Conservation (phyloP, 306 rosid species). For the Trifolium repens region DNA sequence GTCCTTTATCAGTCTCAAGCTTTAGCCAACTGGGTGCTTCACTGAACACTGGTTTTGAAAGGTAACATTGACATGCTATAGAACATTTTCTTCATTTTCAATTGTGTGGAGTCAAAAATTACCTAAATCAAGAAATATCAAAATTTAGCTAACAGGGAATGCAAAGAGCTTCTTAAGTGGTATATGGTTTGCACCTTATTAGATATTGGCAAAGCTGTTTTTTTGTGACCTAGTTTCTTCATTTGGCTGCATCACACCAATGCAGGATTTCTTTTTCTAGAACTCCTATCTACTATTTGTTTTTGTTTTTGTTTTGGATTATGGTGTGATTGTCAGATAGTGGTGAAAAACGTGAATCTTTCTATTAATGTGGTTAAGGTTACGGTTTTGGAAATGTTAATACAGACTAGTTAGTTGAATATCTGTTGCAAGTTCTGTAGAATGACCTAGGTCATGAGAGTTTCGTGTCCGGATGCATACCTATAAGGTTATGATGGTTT, state of each 20-base stretch:
- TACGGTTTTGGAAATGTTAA: slow-evolving; percentile 16
- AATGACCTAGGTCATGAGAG: slow-evolving; percentile 27
- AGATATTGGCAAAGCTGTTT: slow-evolving; percentile 14
- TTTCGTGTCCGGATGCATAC: slow-evolving; percentile 23
- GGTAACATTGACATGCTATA: slow-evolving; percentile 44
- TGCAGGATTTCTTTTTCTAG: slow-evolving; percentile 8
- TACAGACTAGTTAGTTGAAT: slow-evolving; percentile 22
- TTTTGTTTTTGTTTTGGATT: slow-evolving; percentile 18
- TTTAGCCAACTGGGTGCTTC: slow-evolving; percentile 80
- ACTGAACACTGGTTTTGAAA: slow-evolving; percentile 56
- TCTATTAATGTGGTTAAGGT: slow-evolving; percentile 20
- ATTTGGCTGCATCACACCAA: slow-evolving; percentile 25
- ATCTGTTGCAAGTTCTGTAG: slow-evolving; percentile 30
- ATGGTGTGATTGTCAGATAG: slow-evolving; percentile 24
- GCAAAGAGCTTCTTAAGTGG: slow-evolving; percentile 16
- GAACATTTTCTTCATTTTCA: slow-evolving; percentile 19
- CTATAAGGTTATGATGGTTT: slow-evolving; percentile 2
- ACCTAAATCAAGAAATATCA: slow-evolving; percentile 3
- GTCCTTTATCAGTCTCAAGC: slow-evolving; percentile 76
- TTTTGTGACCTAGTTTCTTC: slow-evolving; percentile 11
- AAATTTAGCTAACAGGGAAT: background rate
- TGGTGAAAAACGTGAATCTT: slow-evolving; percentile 11
- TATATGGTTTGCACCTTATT: slow-evolving; percentile 15
- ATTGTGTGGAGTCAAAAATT: slow-evolving; percentile 1
- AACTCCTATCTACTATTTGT: slow-evolving; percentile 8